phyloP scores from a whole-genome alignment of 2,329 filamentous ascomycete genomes.

The Fusarium graminum region DNA sequence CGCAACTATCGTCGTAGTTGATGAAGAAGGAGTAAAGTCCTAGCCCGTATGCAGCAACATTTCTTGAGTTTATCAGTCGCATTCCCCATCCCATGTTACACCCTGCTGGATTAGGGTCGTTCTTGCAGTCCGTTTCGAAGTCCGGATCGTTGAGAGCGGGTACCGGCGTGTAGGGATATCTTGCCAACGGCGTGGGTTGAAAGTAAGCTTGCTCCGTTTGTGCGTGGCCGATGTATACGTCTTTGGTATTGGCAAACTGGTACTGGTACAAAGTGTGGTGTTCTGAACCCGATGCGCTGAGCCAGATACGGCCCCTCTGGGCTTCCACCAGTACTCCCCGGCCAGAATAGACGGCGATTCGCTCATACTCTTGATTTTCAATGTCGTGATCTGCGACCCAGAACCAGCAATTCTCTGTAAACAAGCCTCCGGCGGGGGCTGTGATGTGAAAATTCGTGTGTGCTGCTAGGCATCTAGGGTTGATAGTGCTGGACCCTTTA shows the following conservation, averaged over 20 bases:
- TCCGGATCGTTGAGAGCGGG: constrained; percentile 51
- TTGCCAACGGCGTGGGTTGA: constrained; percentile 73
- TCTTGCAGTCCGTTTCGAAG: constrained; percentile 44
- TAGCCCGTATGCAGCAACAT: constrained; percentile 71
- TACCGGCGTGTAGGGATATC: constrained; percentile 66
- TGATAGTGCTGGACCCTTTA: constrained; percentile 50
- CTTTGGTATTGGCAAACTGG: constrained; percentile 69
- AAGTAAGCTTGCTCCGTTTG: constrained; percentile 81
- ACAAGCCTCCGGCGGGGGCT: constrained; percentile 54
- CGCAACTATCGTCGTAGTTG: constrained; percentile 69
- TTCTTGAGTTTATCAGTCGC: constrained; percentile 67
- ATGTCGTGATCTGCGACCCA: constrained; percentile 68
- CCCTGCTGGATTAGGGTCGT: constrained; percentile 60
- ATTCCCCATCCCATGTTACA: constrained; percentile 75
- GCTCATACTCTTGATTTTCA: constrained; percentile 62
- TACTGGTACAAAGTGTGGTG: constrained; percentile 78
- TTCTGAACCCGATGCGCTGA: constrained; percentile 74
- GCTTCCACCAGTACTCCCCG: constrained; percentile 64
- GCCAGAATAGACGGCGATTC: constrained; percentile 66
- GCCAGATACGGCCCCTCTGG: constrained; percentile 62
- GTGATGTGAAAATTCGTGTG: constrained; percentile 61
- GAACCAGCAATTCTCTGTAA: constrained; percentile 61
- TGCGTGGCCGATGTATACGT: constrained; percentile 73
- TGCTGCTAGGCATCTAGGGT: constrained; percentile 56
- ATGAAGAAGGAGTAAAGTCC: constrained; percentile 78